Percentiles rank a stretch among this genome's conserved stretches.
Evolutionary conservation across 257 asterid genomes (phyloP).

Genomic region (Solanum bulbocastanum): DNA sequence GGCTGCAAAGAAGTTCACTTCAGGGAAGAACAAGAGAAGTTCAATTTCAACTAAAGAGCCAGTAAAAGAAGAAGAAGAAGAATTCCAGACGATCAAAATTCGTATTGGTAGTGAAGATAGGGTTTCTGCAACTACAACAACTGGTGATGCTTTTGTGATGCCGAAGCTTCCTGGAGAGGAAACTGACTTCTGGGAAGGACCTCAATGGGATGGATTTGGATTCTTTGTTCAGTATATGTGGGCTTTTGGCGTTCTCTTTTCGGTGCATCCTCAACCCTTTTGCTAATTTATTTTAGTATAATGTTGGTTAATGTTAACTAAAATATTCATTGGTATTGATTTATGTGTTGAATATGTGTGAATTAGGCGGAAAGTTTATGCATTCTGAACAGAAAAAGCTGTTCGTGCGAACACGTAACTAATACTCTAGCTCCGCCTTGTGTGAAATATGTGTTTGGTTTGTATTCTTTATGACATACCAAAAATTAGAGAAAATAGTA

Average conservation of each 20-base stretch:
- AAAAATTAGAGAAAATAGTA: not conserved
- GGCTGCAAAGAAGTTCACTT: slow-evolving; percentile 55
- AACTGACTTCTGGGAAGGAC: slow-evolving; percentile 79
- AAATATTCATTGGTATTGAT: not conserved
- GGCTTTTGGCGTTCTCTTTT: slow-evolving; percentile 87
- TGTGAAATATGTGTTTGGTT: not conserved
- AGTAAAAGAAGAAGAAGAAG: slow-evolving; percentile 14
- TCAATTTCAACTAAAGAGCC: slow-evolving; percentile 43
- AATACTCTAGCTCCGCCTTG: not conserved
- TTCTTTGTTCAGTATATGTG: slow-evolving; percentile 86
- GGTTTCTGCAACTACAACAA: not conserved
- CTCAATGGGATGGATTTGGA: slow-evolving; percentile 84
- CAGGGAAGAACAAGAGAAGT: slow-evolving; percentile 62
- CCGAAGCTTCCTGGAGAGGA: slow-evolving; percentile 72
- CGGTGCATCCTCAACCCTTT: slow-evolving; percentile 30
- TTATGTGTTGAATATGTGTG: not conserved
- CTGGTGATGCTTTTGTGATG: slow-evolving; percentile 59
- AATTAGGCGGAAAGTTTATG: not conserved
- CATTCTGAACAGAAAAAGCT: not conserved
- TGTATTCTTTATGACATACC: no score
- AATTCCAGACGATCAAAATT: not conserved
- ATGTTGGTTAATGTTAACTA: not conserved
- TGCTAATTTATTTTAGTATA: not conserved
- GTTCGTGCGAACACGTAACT: not conserved
- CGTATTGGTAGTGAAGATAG: not conserved